Base-by-base conservation (phyloP, 305 asterid genomes). In the Rubia occidens region DNA sequence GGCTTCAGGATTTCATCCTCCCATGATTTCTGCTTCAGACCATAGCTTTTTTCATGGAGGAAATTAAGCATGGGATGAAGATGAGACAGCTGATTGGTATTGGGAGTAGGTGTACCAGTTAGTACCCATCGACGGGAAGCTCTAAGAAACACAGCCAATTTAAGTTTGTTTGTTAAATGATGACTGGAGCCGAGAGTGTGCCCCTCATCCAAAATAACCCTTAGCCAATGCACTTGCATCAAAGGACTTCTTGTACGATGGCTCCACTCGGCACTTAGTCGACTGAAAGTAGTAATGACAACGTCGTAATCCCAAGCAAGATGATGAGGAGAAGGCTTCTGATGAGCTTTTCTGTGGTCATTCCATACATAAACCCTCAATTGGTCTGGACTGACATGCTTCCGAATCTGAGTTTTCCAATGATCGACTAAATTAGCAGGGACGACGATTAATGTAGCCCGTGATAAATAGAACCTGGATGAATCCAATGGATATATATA, bases 51-150 rank as follows among this genome's bases (percentile, higher is more conserved):
- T 81, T 94, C 99, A 69, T 86, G 88, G 72, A 94, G 97, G 75
- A 89, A 94, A 81, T 84, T 89, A 58, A 94, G 91, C 88, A 94
- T 74, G 24, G 97, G 95, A 71, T 94, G 96, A 71, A 94, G 92
- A 84, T 82, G 85, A 65, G 96, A 87, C 37, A 94, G 84, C 85
- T 90, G 99, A 70, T 95, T 90, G 75, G 93, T 94, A 85, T 87
- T 90, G 37, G 99, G 95, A 80, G 99, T 89, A 4, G 99, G 99
- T 37, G 97, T 94, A 54, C 97, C 99, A 26, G 99, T 94, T 84
- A 94, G 82, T 79, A 94, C 79, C 99, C 99, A 94, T 78, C 97
- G 99, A 71, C 82, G 84, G 4, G 95, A 80, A 71, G 99, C 95
- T 79, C 78, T 76, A 75, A 94, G 62, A 9, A 96, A 85, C 74